Evolutionary conservation across 148 eudicot species (phyloP), one percentile per base, ranked within the genome.

Genomic region (Dianthus caryophyllus): DNA sequence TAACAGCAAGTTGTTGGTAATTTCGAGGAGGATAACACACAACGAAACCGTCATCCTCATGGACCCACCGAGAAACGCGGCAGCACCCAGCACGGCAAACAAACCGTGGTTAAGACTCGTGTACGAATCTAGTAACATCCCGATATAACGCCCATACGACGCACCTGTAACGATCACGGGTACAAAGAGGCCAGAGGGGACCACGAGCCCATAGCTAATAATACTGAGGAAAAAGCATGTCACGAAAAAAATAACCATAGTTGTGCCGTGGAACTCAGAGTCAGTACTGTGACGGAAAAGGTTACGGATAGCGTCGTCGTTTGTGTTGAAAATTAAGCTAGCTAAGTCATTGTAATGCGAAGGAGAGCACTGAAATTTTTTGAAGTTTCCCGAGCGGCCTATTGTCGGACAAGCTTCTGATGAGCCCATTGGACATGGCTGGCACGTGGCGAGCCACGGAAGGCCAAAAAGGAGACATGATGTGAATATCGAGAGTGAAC

Each of bases 31-130:
- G 71, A 93, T 90, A 30, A 93, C 92, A 64, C 98, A 88, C 48
- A 90, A 69, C 2, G 98, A 94, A 66, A 94, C 97, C 2, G 98
- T 94, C 87, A 79, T 82, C 71, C 98, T 90, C 98, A 88, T 94
- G 9, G 98, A 78, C 55, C 98, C 97, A 53, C 97, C 98, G 50
- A 94, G 95, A 71, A 93, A 71, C 27, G 98, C 81, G 71, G 98
- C 92, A 44, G 97, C 73, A 64, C 98, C 98, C 51, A 94, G 75
- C 44, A 94, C 93, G 4, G 98, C 92, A 75, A 90, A 90, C 21
- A 94, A 90, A 38, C 98, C 98, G 31, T 86, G 84, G 75, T 82
- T 86, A 26, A 90, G 85, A 79, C 77, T 90, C 2, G 98, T 78
- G 38, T 47, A 59, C 11, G 95, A 80, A 59, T 86, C 90, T 21